Evolutionary conservation across 169 alveolate species (phyloP).

Genomic region (Condylostoma magnum): DNA sequence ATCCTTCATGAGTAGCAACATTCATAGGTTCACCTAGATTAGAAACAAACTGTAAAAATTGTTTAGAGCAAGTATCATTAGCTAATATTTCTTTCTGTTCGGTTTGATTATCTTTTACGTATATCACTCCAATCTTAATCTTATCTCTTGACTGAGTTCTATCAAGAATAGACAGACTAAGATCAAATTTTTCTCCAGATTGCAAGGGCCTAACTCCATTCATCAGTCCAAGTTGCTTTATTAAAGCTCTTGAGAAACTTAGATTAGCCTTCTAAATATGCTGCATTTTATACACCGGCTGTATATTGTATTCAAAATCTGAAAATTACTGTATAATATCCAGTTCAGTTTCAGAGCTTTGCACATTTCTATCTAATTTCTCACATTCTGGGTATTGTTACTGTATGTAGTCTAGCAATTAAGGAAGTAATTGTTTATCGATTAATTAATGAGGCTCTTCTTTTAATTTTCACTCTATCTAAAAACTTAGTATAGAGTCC

Average conservation of each 20-base stretch:
- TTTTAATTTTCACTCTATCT: not conserved
- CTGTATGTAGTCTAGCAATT: not conserved
- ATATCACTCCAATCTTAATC: constrained; percentile 28
- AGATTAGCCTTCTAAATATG: not conserved
- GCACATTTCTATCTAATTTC: no score
- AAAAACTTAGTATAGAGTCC: not conserved
- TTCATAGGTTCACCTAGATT: constrained; percentile 13
- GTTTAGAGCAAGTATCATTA: constrained; percentile 20
- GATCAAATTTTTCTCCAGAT: constrained; percentile 11
- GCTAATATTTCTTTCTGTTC: constrained; percentile 30
- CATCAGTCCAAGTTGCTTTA: not conserved
- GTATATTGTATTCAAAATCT: no score
- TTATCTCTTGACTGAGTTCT: constrained; percentile 2
- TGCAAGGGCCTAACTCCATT: not conserved
- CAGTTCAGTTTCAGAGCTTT: not conserved
- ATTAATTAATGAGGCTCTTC: not conserved
- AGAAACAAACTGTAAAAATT: constrained; percentile 6
- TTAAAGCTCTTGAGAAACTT: not conserved
- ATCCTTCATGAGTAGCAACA: constrained; percentile 8
- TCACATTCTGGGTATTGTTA: constrained; percentile 3
- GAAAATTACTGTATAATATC: not conserved
- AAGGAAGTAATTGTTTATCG: constrained; percentile 21
- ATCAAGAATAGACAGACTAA: not conserved
- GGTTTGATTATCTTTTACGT: constrained; percentile 22
- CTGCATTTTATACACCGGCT: no score